Percentiles rank a stretch among this genome's conserved stretches.
phyloP scores from a whole-genome alignment of 192 early-diverging fungal genomes.

The Kickxella alabastrina region DNA sequence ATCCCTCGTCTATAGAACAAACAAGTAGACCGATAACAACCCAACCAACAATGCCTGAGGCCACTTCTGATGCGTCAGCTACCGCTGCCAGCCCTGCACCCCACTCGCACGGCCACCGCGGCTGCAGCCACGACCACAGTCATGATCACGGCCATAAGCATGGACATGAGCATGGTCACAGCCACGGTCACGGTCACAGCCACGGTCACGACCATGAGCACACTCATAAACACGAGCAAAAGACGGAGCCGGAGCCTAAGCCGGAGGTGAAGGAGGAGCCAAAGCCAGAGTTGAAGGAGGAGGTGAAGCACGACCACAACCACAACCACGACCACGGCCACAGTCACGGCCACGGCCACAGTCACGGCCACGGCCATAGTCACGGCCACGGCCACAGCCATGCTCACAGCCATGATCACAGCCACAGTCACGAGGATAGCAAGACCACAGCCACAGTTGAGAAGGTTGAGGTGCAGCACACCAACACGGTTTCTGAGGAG shows the following conservation, averaged over 20 bases:
- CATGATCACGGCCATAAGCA: slow-evolving; percentile 11
- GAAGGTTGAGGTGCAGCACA: slow-evolving; percentile 4
- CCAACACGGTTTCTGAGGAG: background rate
- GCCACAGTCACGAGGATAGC: slow-evolving; percentile 5
- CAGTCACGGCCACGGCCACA: slow-evolving; percentile 2
- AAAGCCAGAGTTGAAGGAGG: background rate
- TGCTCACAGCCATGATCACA: slow-evolving; percentile 9
- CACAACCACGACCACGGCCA: slow-evolving; percentile 3
- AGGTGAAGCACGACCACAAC: background rate
- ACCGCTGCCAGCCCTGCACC: background rate
- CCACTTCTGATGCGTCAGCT: slow-evolving; percentile 3
- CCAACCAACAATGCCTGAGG: slow-evolving; percentile 15
- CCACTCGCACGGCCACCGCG: slow-evolving; percentile 13
- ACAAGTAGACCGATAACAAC: no score
- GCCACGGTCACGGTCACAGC: background rate
- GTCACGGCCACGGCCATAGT: slow-evolving; percentile 4
- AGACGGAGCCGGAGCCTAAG: slow-evolving; percentile 1
- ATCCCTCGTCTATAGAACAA: background rate
- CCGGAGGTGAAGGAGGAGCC: slow-evolving; percentile 6
- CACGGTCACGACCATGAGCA: slow-evolving; percentile 7
- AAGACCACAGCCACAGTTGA: slow-evolving; percentile 1
- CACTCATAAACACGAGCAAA: slow-evolving; percentile 1
- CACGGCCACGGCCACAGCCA: slow-evolving; percentile 13
- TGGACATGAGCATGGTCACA: background rate
- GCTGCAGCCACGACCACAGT: slow-evolving; percentile 5